Conservation (phyloP, 2,329 filamentous ascomycete genomes). For the Botryotinia calthae region DNA sequence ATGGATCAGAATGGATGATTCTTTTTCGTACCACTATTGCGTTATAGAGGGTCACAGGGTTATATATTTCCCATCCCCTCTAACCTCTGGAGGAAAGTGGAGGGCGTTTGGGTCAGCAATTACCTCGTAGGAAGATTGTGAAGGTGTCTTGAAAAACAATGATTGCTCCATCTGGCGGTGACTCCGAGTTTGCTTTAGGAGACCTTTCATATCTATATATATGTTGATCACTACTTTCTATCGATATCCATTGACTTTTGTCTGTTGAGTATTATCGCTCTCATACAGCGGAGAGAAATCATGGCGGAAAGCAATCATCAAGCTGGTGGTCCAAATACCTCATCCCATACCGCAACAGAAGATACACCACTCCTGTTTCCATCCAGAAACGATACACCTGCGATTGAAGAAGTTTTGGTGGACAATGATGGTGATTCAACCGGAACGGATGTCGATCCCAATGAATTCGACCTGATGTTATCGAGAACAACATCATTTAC, state of each 20-base stretch:
- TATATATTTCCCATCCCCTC: background rate
- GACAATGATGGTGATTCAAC: constrained; percentile 27
- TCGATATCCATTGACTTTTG: background rate
- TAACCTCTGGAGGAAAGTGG: constrained; percentile 2
- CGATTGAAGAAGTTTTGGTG: constrained; percentile 1
- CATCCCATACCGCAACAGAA: background rate
- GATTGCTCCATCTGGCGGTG: constrained; percentile 6
- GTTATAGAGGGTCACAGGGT: constrained; percentile 3
- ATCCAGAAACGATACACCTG: constrained; percentile 19
- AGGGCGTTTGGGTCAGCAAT: background rate
- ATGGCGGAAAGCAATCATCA: background rate
- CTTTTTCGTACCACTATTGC: background rate
- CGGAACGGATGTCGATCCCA: constrained; percentile 43
- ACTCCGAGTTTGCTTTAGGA: background rate
- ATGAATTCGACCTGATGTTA: constrained; percentile 36
- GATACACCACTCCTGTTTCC: constrained; percentile 21
- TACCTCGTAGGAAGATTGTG: background rate
- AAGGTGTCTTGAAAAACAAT: background rate
- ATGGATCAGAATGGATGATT: background rate
- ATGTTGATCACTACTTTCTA: background rate
- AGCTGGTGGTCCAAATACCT: background rate
- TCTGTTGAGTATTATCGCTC: background rate
- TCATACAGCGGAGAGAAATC: background rate
- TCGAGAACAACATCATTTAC: constrained; percentile 34
- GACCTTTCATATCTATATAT: background rate